phyloP scores from a whole-genome alignment of 352 stramenopile species.

The Globisporangium yorkense region DNA sequence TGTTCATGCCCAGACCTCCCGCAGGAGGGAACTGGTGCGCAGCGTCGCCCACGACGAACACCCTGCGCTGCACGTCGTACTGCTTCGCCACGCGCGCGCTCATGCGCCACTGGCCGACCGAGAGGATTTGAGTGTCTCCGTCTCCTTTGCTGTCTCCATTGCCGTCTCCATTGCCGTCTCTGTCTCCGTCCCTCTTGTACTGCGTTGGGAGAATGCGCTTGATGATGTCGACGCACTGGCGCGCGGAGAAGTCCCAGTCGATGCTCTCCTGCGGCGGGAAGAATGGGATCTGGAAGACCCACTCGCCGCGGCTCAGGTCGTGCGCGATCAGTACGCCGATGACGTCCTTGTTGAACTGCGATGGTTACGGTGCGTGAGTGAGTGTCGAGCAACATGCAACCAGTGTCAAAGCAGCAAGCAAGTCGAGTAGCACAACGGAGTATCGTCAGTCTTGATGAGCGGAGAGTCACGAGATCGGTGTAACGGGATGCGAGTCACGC shows the following conservation, averaged over 20 bases:
- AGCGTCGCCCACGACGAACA: conserved; percentile 90
- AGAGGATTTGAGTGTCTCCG: conserved; percentile 77
- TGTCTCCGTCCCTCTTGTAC: background rate
- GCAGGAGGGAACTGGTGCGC: conserved; percentile 91
- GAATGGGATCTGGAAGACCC: conserved; percentile 91
- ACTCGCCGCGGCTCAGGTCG: conserved; percentile 84
- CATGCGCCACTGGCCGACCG: conserved; percentile 91
- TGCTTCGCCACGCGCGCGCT: conserved; percentile 85
- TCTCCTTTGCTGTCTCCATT: no score
- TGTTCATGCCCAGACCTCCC: conserved; percentile 93
- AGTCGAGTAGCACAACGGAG: no score
- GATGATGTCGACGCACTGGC: conserved; percentile 53
- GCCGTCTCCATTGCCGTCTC: no score
- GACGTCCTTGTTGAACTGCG: conserved; percentile 73
- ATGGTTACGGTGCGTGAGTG: background rate
- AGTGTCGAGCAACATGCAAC: no score
- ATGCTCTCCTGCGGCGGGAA: conserved; percentile 85
- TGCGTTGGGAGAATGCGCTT: conserved; percentile 35
- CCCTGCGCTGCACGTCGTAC: conserved; percentile 57
- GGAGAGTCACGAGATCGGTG: no score
- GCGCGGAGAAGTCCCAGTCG: conserved; percentile 47
- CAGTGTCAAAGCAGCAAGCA: no score
- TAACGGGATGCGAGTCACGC: no score
- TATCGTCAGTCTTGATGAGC: no score
- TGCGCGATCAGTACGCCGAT: conserved; percentile 93